Evolutionary conservation across 2,329 filamentous ascomycete species (phyloP).

Genomic region (Clathrospora elynae): DNA sequence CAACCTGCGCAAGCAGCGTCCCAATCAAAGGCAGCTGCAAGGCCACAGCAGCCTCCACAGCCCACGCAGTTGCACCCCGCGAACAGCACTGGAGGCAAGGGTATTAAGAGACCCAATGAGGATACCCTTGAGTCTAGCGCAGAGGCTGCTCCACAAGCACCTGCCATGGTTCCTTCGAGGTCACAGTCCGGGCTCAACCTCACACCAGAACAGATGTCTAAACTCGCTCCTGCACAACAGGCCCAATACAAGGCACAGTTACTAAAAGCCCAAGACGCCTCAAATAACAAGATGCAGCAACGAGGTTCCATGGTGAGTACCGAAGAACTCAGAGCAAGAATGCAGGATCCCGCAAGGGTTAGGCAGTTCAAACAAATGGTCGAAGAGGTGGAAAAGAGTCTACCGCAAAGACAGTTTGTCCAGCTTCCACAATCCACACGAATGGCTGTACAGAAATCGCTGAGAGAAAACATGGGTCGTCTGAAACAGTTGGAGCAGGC

Average conservation of each 20-base stretch:
- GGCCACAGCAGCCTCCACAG: conserved; percentile 26
- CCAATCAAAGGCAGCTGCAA: conserved; percentile 30
- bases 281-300: conserved; percentile 38
- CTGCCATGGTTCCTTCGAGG: conserved; percentile 41
- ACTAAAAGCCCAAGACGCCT: conserved; percentile 42
- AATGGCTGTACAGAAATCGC: conserved; percentile 31
- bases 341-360: conserved; percentile 35
- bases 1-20: conserved; percentile 29
- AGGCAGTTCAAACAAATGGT: conserved; percentile 36
- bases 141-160: conserved; percentile 43
- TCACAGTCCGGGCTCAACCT: conserved; percentile 40
- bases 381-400: conserved; percentile 35
- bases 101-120: conserved; percentile 49
- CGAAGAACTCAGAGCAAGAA: conserved; percentile 34
- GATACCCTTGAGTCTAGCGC: conserved; percentile 49
- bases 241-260: conserved; percentile 40
- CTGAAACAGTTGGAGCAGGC: conserved; percentile 41
- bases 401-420: conserved; percentile 29
- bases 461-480: conserved; percentile 33
- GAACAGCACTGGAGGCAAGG: conserved; percentile 31
- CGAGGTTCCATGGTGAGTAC: conserved; percentile 23
- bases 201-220: conserved; percentile 43
- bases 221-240: conserved; percentile 41
- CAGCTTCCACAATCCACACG: conserved; percentile 31
- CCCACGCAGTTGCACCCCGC: conserved; percentile 25